Percentiles rank a stretch among this genome's conserved stretches.
These are phyloP conservation scores for Lactarius hengduanensis DNA, from an alignment of 768 basidiomycete species.

Conservation along the genomic window DNA sequence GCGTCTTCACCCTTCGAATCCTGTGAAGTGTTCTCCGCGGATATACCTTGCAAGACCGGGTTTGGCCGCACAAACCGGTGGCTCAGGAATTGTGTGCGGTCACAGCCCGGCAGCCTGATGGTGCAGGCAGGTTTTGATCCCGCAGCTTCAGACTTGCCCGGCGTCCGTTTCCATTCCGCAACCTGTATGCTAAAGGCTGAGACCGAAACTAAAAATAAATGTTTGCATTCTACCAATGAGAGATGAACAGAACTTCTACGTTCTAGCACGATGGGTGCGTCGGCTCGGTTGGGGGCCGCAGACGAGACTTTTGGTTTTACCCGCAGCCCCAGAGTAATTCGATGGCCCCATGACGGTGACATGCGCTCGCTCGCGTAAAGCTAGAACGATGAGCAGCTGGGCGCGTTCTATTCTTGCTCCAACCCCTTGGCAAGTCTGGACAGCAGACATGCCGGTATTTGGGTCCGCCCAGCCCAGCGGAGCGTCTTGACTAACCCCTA, in stretches of 20 bases:
- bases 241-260: not conserved
- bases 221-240: not conserved
- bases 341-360: conserved; percentile 8
- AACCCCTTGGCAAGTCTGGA: not conserved
- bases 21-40: not conserved
- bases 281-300: not conserved
- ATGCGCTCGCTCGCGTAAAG: conserved; percentile 9
- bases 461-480: not conserved
- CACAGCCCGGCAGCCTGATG: conserved; percentile 11
- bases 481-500: conserved; percentile 9
- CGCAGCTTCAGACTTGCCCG: conserved; percentile 10
- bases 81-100: conserved; percentile 2
- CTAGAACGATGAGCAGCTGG: not conserved
- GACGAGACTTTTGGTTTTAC: not conserved
- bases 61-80: not conserved
- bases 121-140: conserved; percentile 5
- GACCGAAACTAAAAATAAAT: not conserved
- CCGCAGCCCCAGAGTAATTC: not conserved
- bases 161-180: not conserved
- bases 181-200: not conserved
- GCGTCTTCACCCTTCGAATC: not conserved
- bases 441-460: conserved; percentile 8
- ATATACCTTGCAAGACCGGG: not conserved
- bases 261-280: not conserved
- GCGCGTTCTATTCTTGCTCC: not conserved